These are phyloP conservation scores for Thielaviopsis cerberus DNA, from an alignment of 2,329 filamentous ascomycete genomes.

Conservation along the genomic window DNA sequence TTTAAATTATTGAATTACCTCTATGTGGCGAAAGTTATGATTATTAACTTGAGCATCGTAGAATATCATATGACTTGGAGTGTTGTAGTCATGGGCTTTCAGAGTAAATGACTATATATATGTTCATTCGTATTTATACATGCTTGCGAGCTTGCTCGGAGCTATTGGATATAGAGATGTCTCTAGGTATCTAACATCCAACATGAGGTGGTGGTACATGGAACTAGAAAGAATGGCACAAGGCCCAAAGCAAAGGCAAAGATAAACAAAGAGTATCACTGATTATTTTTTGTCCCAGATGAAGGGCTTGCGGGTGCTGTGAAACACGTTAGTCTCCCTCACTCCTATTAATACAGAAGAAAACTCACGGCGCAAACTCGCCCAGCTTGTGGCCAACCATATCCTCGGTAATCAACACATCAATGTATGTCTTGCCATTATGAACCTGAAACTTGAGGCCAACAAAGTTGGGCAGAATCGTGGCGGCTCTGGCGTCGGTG, in stretches of 20 bases:
- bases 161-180: neutral
- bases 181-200: neutral
- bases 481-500: conserved; percentile 73
- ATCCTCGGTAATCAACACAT: conserved; percentile 72
- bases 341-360: neutral
- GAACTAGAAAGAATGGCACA: neutral
- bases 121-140: neutral
- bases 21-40: neutral
- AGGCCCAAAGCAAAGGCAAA: neutral
- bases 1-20: neutral
- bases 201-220: conserved; percentile 8
- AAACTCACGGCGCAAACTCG: conserved; percentile 69
- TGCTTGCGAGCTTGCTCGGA: neutral
- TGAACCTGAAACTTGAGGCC: conserved; percentile 78
- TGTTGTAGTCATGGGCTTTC: no score
- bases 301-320: conserved; percentile 39
- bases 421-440: conserved; percentile 74
- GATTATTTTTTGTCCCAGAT: conserved; percentile 28
- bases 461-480: conserved; percentile 82
- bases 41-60: neutral
- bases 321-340: neutral
- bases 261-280: neutral
- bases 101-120: neutral
- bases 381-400: conserved; percentile 94
- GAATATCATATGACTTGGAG: no score